Evolutionary conservation across 805 yeast genomes (phyloP), one percentile per base, ranked within the genome.

Genomic region (Schizosaccharomyces japonicus): DNA sequence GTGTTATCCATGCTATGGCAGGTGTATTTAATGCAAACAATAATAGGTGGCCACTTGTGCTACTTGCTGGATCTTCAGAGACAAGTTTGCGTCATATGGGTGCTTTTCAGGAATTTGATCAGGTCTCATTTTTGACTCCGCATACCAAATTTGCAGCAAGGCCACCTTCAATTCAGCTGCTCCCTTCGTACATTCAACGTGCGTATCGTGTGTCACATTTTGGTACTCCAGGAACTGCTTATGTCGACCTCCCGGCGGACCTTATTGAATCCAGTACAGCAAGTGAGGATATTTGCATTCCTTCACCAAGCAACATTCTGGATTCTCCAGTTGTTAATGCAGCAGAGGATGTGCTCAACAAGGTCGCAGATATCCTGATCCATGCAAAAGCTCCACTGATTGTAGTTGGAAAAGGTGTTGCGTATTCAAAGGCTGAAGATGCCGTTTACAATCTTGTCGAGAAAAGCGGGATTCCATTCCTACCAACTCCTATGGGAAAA

Each of bases 401-500:
- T 11, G 66, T 78, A 5, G 55, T 78, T 8, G 85, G 85, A 3
- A 78, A 78, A 58, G 83, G 83, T 2, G 70, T 78, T 2, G 70
- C 78, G 0, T 65, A 69, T 49, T 62, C 64, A 1, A 58, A 59
- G 32, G 68, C 73, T 0, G 67, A 70, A 5, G 42, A 29, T 1
- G 55, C 57, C 2, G 50, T 77, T 6, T 58, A 69, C 1, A 34
- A 52, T 0, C 64, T 78, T 46, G 65, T 77, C 17, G 47, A 56
- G 4, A 32, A 48, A 1, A 69, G 72, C 47, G 54, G 62, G 7
- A 46, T 77, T 1, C 72, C 78, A 1, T 78, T 78, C 53, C 55
- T 78, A 45, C 81, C 84, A 7, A 77, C 84, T 0, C 83, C 85
- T 2, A 78, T 78, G 85, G 85, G 80, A 0, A 78, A 78, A 58